Evolutionary conservation across 306 rosid species (phyloP).

Genomic region (Nissolia schottii): DNA sequence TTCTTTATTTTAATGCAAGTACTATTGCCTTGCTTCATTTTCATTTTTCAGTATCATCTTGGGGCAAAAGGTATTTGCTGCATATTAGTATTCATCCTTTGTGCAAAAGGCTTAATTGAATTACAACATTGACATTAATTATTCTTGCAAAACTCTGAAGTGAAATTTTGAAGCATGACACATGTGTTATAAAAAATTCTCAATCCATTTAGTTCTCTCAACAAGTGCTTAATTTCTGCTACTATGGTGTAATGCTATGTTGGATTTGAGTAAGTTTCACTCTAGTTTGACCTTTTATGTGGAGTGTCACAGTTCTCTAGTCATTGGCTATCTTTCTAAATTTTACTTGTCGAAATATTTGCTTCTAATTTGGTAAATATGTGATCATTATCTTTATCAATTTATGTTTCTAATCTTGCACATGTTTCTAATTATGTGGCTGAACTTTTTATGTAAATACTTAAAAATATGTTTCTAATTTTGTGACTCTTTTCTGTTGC

Average conservation of each 20-base stretch:
- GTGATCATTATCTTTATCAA: too few species aligned
- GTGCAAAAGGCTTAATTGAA: neutral
- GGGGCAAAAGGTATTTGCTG: too few species aligned
- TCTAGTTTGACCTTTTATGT: neutral
- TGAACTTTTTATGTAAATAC: too few species aligned
- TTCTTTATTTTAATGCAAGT: slow-evolving; percentile 26
- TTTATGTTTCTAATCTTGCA: too few species aligned
- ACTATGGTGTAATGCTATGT: neutral
- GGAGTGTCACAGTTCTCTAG: neutral
- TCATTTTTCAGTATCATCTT: neutral
- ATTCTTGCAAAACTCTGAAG: neutral
- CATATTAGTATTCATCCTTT: neutral
- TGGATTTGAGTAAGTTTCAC: neutral
- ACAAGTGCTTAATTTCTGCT: neutral
- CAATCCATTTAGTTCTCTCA: neutral
- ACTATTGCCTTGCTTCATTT: neutral
- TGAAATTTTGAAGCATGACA: neutral
- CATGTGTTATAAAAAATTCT: neutral
- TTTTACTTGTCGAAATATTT: too few species aligned
- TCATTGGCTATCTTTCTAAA: neutral
- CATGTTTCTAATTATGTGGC: too few species aligned
- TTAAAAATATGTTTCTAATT: too few species aligned
- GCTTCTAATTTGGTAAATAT: too few species aligned
- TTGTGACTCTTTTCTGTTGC: too few species aligned
- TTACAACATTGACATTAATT: neutral